Evolutionary conservation across 2,329 filamentous ascomycete species (phyloP).

Genomic region (Cladosporium velox): DNA sequence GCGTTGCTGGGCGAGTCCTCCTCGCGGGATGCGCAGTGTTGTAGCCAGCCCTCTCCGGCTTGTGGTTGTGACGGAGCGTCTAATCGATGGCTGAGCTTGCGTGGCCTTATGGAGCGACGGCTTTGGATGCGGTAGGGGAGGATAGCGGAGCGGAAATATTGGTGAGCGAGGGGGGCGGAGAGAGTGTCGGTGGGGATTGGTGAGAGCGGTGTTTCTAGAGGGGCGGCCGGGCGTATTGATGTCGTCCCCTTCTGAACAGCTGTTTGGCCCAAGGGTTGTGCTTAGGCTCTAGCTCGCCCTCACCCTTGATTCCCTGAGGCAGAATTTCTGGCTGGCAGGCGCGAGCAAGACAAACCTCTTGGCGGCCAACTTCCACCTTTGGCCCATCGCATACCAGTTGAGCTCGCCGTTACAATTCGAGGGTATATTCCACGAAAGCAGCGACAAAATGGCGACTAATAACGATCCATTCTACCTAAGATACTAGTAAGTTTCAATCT

Average conservation of each 20-base stretch:
- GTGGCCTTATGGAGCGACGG: background rate
- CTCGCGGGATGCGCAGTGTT: constrained; percentile 28
- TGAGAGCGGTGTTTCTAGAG: constrained; percentile 8
- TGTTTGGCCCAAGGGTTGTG: constrained; percentile 6
- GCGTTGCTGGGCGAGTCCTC: constrained; percentile 29
- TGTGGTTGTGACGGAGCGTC: constrained; percentile 2
- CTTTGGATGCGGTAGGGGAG: background rate
- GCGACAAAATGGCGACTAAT: constrained; percentile 57
- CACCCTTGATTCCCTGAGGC: background rate
- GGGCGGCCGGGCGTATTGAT: constrained; percentile 12
- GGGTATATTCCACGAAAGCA: background rate
- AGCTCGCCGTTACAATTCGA: background rate
- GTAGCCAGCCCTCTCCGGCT: constrained; percentile 32
- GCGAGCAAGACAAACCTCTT: background rate
- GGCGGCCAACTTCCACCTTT: constrained; percentile 11
- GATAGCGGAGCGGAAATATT: background rate
- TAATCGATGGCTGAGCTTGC: constrained; percentile 10
- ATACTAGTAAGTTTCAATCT: constrained; percentile 77
- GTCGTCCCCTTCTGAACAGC: constrained; percentile 19
- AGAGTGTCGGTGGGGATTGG: background rate
- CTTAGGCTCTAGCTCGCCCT: background rate
- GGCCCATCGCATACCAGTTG: background rate
- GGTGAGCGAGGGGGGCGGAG: background rate
- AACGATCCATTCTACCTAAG: constrained; percentile 91
- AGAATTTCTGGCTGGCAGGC: constrained; percentile 6